Percentiles rank a stretch among this genome's conserved stretches.
phyloP scores from a whole-genome alignment of 352 stramenopile species.

The Pseudoperonospora humuli region DNA sequence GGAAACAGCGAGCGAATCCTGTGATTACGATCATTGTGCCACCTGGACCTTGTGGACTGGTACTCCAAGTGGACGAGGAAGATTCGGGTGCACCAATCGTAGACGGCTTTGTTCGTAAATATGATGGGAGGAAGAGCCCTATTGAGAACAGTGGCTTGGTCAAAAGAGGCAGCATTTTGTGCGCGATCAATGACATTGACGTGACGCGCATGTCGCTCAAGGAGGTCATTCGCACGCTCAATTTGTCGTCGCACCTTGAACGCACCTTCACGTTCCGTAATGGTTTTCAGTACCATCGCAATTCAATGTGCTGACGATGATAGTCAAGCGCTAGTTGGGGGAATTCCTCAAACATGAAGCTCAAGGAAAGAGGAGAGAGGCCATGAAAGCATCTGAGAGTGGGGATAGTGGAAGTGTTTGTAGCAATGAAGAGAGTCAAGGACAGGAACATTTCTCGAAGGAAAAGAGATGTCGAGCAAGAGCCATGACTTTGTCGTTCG shows the following conservation, averaged over 20 bases:
- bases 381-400: too few relatives aligned
- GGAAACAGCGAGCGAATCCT: slow-evolving; percentile 53
- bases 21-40: slow-evolving; percentile 68
- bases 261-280: slow-evolving; percentile 71
- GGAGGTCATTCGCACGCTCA: slow-evolving; percentile 66
- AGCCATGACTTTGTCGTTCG: too few relatives aligned
- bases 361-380: too few relatives aligned
- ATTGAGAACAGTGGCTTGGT: slow-evolving; percentile 75
- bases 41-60: slow-evolving; percentile 58
- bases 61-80: slow-evolving; percentile 42
- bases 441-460: too few relatives aligned
- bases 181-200: slow-evolving; percentile 75
- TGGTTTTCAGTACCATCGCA: slow-evolving; percentile 23
- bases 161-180: slow-evolving; percentile 53
- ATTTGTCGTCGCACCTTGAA: slow-evolving; percentile 61
- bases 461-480: too few relatives aligned
- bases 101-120: slow-evolving; percentile 62
- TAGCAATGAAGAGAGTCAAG: too few relatives aligned
- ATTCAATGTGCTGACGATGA: slow-evolving; percentile 26
- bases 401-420: too few relatives aligned
- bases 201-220: slow-evolving; percentile 54
- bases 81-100: slow-evolving; percentile 44
- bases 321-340: too few relatives aligned
- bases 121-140: slow-evolving; percentile 54
- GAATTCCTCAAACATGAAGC: too few relatives aligned